Base-by-base conservation (phyloP, 2,329 filamentous ascomycete species). In the Fusarium equiseti region DNA sequence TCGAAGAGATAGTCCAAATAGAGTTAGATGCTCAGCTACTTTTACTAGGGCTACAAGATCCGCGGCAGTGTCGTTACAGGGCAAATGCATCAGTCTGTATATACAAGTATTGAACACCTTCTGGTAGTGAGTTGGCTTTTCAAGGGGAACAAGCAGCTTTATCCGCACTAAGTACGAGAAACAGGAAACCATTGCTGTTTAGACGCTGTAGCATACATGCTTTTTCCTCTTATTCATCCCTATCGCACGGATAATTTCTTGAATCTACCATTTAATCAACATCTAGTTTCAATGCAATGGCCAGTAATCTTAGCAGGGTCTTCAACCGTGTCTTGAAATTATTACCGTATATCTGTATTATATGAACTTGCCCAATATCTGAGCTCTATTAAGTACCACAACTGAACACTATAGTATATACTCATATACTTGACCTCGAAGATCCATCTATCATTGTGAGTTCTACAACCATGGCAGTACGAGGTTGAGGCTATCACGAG, bases 291-390 rank as follows among this genome's bases (percentile, higher is more conserved):
- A 12, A 24, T 16, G 15, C 22, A 26, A 16, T 18, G 10, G 10
- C 9, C 4, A 11, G 42, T 13, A 4, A 26, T 44, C 6, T 1
- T 24, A 12, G 42, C 20, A 53, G 12, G 4, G 4, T 12, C 8
- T 20, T 29, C 15, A 18, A 8, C 9, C 8, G 20, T 43, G 24
- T 43, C 29, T 58, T 59, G 56, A 59, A 59, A 56, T 56, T 56
- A 13, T 26, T 22, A 22, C 5, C 12, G 5, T 11, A 20, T 11
- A 5, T 6, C 9, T 44, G 22, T 9, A 24, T 44, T 4, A 2
- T 4, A 44, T 18, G 4, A 4, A 4, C 22, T 10, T 26, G 8
- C 4, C 22, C 2, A 16, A 11, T 24, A 6, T 16, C 15, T 44
- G 16, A 24, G 15, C 15, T 11, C 9, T 15, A 11, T 15, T 22